A percentile compares a stretch with the other conserved stretches of the same genome.
Conservation (phyloP, 345 rosid genomes). For the Salix purpurea region DNA sequence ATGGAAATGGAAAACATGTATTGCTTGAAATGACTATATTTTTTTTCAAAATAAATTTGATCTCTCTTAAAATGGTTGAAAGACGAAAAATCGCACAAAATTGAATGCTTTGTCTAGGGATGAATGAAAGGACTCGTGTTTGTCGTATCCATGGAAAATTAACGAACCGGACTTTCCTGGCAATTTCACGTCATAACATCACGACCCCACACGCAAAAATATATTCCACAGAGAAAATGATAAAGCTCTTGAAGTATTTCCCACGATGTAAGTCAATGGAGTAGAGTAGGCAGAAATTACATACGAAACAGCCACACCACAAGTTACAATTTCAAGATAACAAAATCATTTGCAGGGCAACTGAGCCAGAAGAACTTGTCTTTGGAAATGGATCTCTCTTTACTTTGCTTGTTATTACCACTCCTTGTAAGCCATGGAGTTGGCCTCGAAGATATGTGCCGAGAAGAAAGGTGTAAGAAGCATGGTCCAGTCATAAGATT, state of each 20-base stretch:
- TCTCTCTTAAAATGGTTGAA: too few relatives aligned
- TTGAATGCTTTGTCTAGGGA: too few relatives aligned
- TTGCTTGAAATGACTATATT: too few relatives aligned
- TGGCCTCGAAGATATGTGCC: background rate
- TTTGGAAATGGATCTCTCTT: background rate
- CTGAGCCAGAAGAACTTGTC: background rate
- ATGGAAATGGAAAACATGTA: too few relatives aligned
- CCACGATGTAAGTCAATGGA: background rate
- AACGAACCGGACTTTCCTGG: background rate
- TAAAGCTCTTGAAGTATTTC: background rate
- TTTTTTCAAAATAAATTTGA: too few relatives aligned
- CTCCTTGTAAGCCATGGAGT: background rate
- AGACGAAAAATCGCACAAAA: too few relatives aligned
- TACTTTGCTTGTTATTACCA: background rate
- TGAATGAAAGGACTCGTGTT: too few relatives aligned
- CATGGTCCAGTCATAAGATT: conserved; percentile 4
- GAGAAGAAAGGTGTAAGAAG: background rate
- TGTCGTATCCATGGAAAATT: too few relatives aligned
- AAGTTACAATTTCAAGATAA: too few relatives aligned
- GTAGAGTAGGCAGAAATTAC: background rate
- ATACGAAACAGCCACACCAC: too few relatives aligned
- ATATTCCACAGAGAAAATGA: background rate
- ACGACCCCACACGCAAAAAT: background rate
- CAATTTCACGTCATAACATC: background rate
- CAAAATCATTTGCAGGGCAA: background rate